Conservation (phyloP, 495 filamentous ascomycete species). For the Talaromyces adpressus region DNA sequence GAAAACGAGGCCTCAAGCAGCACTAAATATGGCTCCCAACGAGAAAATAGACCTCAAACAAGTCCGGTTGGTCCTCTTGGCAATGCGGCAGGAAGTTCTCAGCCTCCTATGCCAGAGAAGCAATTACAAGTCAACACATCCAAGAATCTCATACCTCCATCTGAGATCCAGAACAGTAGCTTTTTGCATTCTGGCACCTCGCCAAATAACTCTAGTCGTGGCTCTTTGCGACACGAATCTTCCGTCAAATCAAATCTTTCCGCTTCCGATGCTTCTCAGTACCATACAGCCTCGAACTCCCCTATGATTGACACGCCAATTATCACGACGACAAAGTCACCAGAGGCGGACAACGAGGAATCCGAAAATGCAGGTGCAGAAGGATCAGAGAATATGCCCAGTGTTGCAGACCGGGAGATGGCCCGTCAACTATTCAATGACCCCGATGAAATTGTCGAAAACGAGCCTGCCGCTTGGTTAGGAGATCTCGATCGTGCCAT, state of each 20-base stretch:
- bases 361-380: conserved; percentile 17
- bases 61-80: background rate
- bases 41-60: conserved; percentile 2
- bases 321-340: conserved; percentile 23
- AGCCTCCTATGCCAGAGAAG: background rate
- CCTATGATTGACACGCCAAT: conserved; percentile 16
- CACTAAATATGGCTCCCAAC: conserved; percentile 8
- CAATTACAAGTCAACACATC: background rate
- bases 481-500: conserved; percentile 63
- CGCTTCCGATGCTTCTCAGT: conserved; percentile 34
- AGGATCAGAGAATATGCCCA: conserved; percentile 31
- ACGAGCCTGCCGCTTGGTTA: conserved; percentile 78
- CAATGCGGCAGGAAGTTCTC: background rate
- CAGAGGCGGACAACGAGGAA: conserved; percentile 14
- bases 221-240: conserved; percentile 2
- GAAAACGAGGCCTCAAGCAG: conserved; percentile 36
- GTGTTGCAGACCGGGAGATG: conserved; percentile 54
- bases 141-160: background rate
- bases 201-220: conserved; percentile 4
- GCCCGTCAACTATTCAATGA: conserved; percentile 80
- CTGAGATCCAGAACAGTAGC: conserved; percentile 1
- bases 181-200: background rate
- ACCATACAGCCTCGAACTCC: conserved; percentile 43
- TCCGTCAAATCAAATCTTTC: conserved; percentile 2
- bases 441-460: conserved; percentile 71